Evolutionary conservation across 2,329 filamentous ascomycete genomes (phyloP).

Genomic region (Colletotrichum sp.): DNA sequence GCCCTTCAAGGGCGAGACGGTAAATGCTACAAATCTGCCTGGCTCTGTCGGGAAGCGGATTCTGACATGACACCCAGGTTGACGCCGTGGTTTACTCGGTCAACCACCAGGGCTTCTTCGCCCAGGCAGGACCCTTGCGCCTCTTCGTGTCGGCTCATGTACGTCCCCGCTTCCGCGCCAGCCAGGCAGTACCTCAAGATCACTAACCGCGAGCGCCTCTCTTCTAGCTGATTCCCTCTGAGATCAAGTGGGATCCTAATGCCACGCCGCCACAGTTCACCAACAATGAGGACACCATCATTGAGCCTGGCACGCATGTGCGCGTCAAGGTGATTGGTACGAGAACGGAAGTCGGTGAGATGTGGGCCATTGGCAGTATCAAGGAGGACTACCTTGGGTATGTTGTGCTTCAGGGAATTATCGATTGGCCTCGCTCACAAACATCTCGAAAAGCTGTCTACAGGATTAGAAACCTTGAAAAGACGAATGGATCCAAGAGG

Average conservation of each 20-base stretch:
- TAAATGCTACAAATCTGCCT: conserved; percentile 52
- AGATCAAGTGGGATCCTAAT: conserved; percentile 94
- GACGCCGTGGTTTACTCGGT: conserved; percentile 93
- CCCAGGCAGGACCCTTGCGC: conserved; percentile 77
- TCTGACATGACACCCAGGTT: conserved; percentile 61
- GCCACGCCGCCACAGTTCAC: conserved; percentile 97
- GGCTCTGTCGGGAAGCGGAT: conserved; percentile 13
- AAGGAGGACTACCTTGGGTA: conserved; percentile 81
- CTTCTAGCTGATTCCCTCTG: conserved; percentile 81
- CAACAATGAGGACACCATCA: conserved; percentile 91
- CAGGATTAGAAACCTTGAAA: conserved; percentile 11
- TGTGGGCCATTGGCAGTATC: conserved; percentile 97
- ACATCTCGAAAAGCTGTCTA: conserved; percentile 16
- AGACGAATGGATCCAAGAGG: background rate
- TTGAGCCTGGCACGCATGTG: conserved; percentile 92
- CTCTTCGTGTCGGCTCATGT: conserved; percentile 86
- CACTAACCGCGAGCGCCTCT: conserved; percentile 27
- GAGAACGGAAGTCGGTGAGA: conserved; percentile 89
- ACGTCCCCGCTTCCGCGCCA: conserved; percentile 40
- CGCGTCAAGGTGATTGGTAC: conserved; percentile 94
- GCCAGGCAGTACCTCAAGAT: conserved; percentile 5
- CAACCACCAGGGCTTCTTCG: conserved; percentile 91
- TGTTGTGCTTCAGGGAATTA: conserved; percentile 19
- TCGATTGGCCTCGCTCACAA: conserved; percentile 9
- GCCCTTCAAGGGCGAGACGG: conserved; percentile 97